Evolutionary conservation across 441 rosid species (phyloP), one percentile per base, ranked within the genome.

Genomic region (Pelargonium citronellum): DNA sequence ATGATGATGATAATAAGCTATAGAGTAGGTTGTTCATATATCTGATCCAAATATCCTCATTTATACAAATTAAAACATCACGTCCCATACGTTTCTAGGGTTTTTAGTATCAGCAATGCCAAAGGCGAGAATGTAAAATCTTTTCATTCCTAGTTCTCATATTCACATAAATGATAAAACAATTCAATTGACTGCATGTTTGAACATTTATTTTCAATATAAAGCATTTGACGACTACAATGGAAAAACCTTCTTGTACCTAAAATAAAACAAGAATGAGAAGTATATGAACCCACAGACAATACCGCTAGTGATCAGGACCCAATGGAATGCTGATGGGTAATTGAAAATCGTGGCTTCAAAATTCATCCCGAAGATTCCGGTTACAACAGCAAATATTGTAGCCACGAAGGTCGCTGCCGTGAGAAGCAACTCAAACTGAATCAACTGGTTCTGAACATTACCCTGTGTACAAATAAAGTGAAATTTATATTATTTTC

Each of bases 331-430:
- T 64, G 81, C 77, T 6, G 80, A 73, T 11, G 96, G 83, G 71
- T 84, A 65, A 44, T 89, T 85, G 76, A 91, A 91, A 69, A 91
- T 67, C 4, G 96, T 76, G 71, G 85, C 89, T 66, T 74, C 67
- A 69, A 95, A 79, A 75, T 95, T 95, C 99, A 92, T 92, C 67
- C 99, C 97, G 58, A 92, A 95, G 41, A 95, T 81, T 44, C 87
- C 99, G 0, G 97, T 77, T 69, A 95, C 99, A 37, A 86, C 91
- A 0, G 99, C 97, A 67, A 89, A 87, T 69, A 90, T 70, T 34
- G 99, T 87, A 6, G 91, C 86, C 74, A 95, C 91, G 49, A 95
- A 95, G 66, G 97, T 95, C 69, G 98, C 98, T 0, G 98, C 91
- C 0, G 99, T 90, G 15, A 92, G 91, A 77, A 95, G 97, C 86